phyloP scores from a whole-genome alignment of 345 rosid genomes.

The Brassica cretica region DNA sequence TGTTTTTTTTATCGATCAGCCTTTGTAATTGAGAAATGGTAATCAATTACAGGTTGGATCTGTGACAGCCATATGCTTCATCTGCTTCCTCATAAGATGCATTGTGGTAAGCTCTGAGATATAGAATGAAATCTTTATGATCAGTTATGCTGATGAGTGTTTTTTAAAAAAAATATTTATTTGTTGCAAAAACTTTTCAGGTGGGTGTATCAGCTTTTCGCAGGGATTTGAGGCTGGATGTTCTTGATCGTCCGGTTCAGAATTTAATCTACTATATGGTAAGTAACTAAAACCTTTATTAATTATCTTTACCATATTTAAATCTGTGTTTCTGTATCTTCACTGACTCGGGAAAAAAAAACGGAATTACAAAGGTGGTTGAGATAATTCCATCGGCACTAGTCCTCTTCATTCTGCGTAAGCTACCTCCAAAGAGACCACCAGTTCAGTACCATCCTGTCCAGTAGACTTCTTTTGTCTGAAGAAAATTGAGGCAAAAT shows the following conservation, averaged over 20 bases:
- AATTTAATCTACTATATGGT: slow-evolving; percentile 93
- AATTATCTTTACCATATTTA: neutral
- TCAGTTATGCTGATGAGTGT: neutral
- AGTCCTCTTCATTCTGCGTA: slow-evolving; percentile 84
- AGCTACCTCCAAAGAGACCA: slow-evolving; percentile 91
- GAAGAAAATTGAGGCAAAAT: slow-evolving; percentile 6
- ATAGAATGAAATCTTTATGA: neutral
- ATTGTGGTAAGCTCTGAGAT: slow-evolving; percentile 66
- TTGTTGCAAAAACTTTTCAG: slow-evolving; percentile 39
- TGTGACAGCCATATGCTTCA: slow-evolving; percentile 93
- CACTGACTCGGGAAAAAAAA: neutral
- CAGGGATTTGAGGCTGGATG: slow-evolving; percentile 71
- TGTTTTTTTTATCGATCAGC: neutral
- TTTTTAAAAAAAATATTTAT: neutral
- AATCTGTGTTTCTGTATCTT: neutral
- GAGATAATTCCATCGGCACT: slow-evolving; percentile 96
- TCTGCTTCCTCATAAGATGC: slow-evolving; percentile 91
- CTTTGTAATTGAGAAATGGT: slow-evolving; percentile 9
- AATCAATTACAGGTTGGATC: slow-evolving; percentile 78
- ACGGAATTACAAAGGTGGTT: slow-evolving; percentile 56
- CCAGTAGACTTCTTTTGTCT: slow-evolving; percentile 44
- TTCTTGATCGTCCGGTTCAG: slow-evolving; percentile 84
- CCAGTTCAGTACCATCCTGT: slow-evolving; percentile 90
- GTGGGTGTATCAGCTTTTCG: slow-evolving; percentile 80
- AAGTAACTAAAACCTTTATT: slow-evolving; percentile 17